Evolutionary conservation across 2,329 filamentous ascomycete species (phyloP).

Genomic region (Colletotrichum higginsianum): DNA sequence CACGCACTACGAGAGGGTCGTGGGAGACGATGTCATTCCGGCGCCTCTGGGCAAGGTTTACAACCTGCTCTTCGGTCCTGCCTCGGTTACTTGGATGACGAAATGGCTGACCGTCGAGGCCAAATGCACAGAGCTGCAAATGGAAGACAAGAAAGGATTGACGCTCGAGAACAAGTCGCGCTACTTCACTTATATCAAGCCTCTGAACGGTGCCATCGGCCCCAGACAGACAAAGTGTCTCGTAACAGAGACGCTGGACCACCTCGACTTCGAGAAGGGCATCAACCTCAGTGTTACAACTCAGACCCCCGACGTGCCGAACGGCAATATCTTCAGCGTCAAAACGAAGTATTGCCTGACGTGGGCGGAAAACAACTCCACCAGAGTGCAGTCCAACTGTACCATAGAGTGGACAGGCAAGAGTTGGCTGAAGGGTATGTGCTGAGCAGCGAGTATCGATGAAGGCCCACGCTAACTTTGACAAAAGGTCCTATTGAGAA

Average conservation of each 20-base stretch:
- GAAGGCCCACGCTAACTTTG: slow-evolving; percentile 49
- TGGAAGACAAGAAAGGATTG: slow-evolving; percentile 87
- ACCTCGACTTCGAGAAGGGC: slow-evolving; percentile 88
- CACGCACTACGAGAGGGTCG: slow-evolving; percentile 85
- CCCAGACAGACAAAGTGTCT: slow-evolving; percentile 96
- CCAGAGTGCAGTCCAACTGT: slow-evolving; percentile 88
- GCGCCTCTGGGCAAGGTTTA: slow-evolving; percentile 95
- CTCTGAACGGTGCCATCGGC: slow-evolving; percentile 85
- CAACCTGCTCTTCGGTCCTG: slow-evolving; percentile 86
- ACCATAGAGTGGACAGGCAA: slow-evolving; percentile 97
- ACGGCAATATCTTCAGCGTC: slow-evolving; percentile 89
- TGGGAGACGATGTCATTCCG: slow-evolving; percentile 88
- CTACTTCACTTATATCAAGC: slow-evolving; percentile 91
- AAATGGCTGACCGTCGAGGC: slow-evolving; percentile 91
- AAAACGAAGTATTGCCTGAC: slow-evolving; percentile 96
- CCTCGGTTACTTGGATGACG: slow-evolving; percentile 84
- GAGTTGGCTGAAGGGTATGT: slow-evolving; percentile 94
- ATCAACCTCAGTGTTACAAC: slow-evolving; percentile 87
- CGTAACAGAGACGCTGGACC: slow-evolving; percentile 86
- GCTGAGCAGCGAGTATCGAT: neutral
- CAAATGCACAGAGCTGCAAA: slow-evolving; percentile 88
- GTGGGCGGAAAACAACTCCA: slow-evolving; percentile 90
- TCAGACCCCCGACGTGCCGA: slow-evolving; percentile 95
- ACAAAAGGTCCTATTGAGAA: slow-evolving; percentile 90
- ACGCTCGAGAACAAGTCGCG: slow-evolving; percentile 82